Conservation (phyloP, 2,329 filamentous ascomycete species). For the Fusarium sp. region DNA sequence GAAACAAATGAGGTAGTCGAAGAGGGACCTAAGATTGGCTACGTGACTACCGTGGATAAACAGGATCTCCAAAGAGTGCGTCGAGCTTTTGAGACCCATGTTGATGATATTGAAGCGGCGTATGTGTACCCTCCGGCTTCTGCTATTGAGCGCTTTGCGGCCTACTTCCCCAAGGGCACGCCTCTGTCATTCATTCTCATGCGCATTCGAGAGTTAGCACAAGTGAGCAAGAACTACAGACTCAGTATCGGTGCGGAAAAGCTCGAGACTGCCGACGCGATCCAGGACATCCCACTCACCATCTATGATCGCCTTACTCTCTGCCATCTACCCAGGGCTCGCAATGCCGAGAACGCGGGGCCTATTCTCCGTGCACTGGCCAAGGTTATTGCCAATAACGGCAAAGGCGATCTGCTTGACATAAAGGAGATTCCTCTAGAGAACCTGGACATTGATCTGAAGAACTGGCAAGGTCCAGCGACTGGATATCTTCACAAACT, state of each 20-base stretch:
- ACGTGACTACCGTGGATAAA: constrained; percentile 83
- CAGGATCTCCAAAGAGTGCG: constrained; percentile 76
- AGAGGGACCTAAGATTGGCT: constrained; percentile 69
- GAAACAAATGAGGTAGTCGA: constrained; percentile 10
- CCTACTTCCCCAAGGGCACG: constrained; percentile 84
- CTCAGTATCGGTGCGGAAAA: constrained; percentile 72
- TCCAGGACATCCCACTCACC: constrained; percentile 80
- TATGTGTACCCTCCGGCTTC: constrained; percentile 81
- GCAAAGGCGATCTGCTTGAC: constrained; percentile 78
- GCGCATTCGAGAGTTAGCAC: constrained; percentile 79
- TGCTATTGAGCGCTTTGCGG: constrained; percentile 81
- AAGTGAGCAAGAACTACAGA: constrained; percentile 76
- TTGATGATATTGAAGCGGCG: constrained; percentile 77
- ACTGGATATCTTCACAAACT: constrained; percentile 76
- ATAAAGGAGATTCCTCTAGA: constrained; percentile 81
- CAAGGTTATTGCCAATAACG: constrained; percentile 76
- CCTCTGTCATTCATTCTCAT: constrained; percentile 88
- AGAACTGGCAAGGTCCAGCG: constrained; percentile 54
- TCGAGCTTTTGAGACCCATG: constrained; percentile 73
- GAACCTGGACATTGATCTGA: constrained; percentile 75
- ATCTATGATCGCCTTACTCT: constrained; percentile 83
- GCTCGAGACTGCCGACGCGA: constrained; percentile 78
- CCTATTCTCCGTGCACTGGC: constrained; percentile 76
- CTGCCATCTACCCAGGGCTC: constrained; percentile 76
- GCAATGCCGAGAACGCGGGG: constrained; percentile 65